phyloP scores from a whole-genome alignment of 106 monocot genomes.

The Dendrobium nobile region DNA sequence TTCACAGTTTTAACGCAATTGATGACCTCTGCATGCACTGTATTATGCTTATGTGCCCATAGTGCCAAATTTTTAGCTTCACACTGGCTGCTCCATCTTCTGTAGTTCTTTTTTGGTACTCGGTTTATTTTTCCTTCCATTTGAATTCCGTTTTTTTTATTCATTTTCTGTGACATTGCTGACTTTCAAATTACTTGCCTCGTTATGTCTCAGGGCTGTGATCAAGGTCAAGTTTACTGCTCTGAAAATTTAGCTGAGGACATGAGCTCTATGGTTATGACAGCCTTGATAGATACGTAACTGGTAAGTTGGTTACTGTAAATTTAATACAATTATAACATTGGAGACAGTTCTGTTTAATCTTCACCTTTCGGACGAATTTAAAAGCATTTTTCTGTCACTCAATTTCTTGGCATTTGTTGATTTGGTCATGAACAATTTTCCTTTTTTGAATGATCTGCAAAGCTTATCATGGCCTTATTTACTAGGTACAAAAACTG shows the following conservation, averaged over 20 bases:
- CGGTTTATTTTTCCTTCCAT: neutral
- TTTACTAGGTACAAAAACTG: neutral
- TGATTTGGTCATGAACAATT: neutral
- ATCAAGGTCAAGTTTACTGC: neutral
- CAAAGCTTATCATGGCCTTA: neutral
- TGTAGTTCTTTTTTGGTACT: slow-evolving; percentile 3
- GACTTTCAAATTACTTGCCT: neutral
- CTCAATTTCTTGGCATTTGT: too few relatives aligned
- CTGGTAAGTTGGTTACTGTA: neutral
- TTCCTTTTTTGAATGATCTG: neutral
- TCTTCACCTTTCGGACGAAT: neutral
- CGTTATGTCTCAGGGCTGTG: neutral
- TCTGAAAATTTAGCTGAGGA: neutral
- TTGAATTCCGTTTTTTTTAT: neutral
- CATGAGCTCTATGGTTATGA: neutral
- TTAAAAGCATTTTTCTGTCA: neutral
- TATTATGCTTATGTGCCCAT: slow-evolving; percentile 33
- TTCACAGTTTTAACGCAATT: slow-evolving; percentile 26
- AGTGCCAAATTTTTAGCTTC: slow-evolving; percentile 20
- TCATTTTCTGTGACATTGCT: neutral
- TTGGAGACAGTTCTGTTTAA: neutral
- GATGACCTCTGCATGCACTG: slow-evolving; percentile 17
- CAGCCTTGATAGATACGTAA: neutral
- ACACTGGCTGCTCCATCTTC: slow-evolving; percentile 11
- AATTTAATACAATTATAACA: neutral